phyloP scores from a whole-genome alignment of 805 yeast genomes.

The Saturnispora galanensis region DNA sequence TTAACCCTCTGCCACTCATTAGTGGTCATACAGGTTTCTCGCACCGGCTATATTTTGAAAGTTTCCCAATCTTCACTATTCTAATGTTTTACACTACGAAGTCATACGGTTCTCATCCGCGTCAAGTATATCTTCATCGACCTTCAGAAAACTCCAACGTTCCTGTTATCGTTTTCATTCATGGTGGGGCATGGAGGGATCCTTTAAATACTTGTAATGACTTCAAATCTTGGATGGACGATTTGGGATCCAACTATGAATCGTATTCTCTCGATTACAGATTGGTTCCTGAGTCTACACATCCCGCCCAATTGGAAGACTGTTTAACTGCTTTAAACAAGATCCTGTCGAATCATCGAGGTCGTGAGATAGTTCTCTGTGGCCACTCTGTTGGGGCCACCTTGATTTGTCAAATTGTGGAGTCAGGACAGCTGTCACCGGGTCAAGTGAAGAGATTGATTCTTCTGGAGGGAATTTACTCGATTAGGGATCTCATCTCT shows the following conservation, averaged over 20 bases:
- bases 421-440: constrained; percentile 9
- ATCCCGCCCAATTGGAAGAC: constrained; percentile 56
- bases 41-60: neutral
- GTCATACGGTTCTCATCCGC: neutral
- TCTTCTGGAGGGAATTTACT: constrained; percentile 64
- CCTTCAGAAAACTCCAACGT: neutral
- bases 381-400: constrained; percentile 87
- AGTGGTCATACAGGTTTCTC: too few species aligned
- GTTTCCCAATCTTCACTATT: neutral
- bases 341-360: constrained; percentile 22
- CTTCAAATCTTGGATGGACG: constrained; percentile 26
- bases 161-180: constrained; percentile 42
- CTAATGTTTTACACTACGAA: neutral
- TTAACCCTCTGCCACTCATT: neutral
- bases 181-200: constrained; percentile 90
- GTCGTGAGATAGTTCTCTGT: constrained; percentile 34
- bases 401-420: constrained; percentile 43
- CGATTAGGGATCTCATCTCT: constrained; percentile 36
- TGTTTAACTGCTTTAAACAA: too few species aligned
- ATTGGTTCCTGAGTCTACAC: constrained; percentile 35
- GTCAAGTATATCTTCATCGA: neutral
- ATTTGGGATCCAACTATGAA: neutral
- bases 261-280: constrained; percentile 50
- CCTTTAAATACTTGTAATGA: constrained; percentile 51
- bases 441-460: constrained; percentile 19